These are phyloP conservation scores for Uromyces viciae-fabae DNA, from an alignment of 1,284 basidiomycete species.

Conservation along the genomic window DNA sequence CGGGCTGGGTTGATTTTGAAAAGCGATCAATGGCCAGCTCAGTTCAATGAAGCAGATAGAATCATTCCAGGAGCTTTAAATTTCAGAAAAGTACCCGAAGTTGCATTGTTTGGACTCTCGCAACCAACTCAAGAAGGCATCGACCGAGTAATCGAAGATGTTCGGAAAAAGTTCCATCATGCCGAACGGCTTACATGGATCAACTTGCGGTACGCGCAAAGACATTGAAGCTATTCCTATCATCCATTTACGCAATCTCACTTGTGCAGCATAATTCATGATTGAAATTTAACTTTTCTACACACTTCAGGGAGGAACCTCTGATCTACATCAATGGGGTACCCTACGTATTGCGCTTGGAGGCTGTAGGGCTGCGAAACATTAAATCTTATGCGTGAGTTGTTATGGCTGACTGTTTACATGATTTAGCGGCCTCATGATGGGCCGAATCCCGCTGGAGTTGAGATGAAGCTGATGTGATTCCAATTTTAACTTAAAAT, in stretches of 20 bases:
- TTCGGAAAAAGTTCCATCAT: constrained; percentile 16
- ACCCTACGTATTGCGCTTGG: constrained; percentile 58
- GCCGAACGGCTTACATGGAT: constrained; percentile 40
- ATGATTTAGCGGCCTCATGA: constrained; percentile 52
- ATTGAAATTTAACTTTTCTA: not conserved
- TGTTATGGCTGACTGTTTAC: too few species aligned
- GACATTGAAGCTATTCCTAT: not conserved
- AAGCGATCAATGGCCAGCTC: constrained; percentile 80
- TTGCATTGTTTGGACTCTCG: constrained; percentile 79
- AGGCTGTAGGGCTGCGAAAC: constrained; percentile 54
- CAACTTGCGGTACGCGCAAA: constrained; percentile 27
- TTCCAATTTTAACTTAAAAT: constrained; percentile 59
- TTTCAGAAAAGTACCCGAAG: constrained; percentile 78
- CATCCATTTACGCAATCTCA: not conserved
- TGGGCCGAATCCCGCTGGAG: not conserved
- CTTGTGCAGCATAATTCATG: not conserved
- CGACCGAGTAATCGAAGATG: constrained; percentile 67
- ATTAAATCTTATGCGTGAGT: constrained; percentile 52
- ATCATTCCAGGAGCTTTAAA: constrained; percentile 82
- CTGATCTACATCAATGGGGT: constrained; percentile 89
- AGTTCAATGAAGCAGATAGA: constrained; percentile 58
- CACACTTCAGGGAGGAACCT: constrained; percentile 63
- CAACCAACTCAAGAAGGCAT: constrained; percentile 91
- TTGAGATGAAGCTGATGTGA: not conserved
- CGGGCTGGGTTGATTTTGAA: constrained; percentile 75